A percentile compares a stretch with the other conserved stretches of the same genome.
Evolutionary conservation across 2,329 filamentous ascomycete species (phyloP).

Genomic region (Botrytis tulipae): DNA sequence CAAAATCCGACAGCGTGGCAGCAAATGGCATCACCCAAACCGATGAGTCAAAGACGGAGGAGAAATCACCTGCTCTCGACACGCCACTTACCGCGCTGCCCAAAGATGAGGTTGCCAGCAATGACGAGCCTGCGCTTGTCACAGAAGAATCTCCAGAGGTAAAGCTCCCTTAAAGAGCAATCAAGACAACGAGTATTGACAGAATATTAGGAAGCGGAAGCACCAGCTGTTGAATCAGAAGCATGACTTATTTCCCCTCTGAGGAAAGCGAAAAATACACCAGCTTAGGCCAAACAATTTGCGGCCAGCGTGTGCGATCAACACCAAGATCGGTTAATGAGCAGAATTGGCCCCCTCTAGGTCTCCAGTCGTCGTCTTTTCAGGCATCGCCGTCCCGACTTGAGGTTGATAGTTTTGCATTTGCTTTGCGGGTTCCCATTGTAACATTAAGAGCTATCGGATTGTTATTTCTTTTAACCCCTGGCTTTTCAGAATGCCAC

Average conservation of each 20-base stretch:
- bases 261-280: neutral
- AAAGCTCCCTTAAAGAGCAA: neutral
- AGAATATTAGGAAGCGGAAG: constrained; percentile 25
- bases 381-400: constrained; percentile 12
- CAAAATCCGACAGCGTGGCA: constrained; percentile 31
- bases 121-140: constrained; percentile 35
- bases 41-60: constrained; percentile 42
- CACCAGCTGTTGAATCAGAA: constrained; percentile 28
- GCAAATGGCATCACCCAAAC: constrained; percentile 37
- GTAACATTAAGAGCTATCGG: constrained; percentile 37
- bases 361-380: constrained; percentile 11
- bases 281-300: constrained; percentile 9
- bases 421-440: constrained; percentile 32
- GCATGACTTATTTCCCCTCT: neutral
- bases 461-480: constrained; percentile 26
- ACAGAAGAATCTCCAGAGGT: constrained; percentile 31
- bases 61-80: constrained; percentile 42
- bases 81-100: constrained; percentile 30
- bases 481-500: constrained; percentile 29
- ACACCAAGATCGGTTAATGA: constrained; percentile 17
- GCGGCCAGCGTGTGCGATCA: constrained; percentile 1
- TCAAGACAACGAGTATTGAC: constrained; percentile 21
- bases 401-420: constrained; percentile 25
- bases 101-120: constrained; percentile 31
- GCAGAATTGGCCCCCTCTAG: constrained; percentile 1